Conservation (phyloP, 148 eudicot genomes). For the Heliosperma pusillum region DNA sequence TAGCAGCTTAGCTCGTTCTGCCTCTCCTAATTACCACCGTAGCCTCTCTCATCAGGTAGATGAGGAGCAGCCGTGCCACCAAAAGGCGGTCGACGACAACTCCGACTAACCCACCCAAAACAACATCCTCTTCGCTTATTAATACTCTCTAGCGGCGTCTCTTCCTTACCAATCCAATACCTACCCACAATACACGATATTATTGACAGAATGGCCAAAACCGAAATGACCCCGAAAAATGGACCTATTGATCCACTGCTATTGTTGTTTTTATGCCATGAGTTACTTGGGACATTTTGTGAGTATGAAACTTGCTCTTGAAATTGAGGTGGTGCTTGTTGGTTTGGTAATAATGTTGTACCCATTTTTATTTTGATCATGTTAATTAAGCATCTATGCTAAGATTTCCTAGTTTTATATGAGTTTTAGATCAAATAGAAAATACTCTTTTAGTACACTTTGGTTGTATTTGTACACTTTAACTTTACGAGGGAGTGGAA, state of each 20-base stretch:
- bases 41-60: constrained; percentile 25
- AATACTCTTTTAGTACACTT: neutral
- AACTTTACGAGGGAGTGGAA: constrained; percentile 17
- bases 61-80: constrained; percentile 7
- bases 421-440: neutral
- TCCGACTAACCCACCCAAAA: constrained; percentile 20
- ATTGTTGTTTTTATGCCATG: constrained; percentile 17
- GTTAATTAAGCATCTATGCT: neutral
- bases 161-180: constrained; percentile 26
- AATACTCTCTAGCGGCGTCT: constrained; percentile 34
- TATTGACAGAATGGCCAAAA: constrained; percentile 23
- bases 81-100: constrained; percentile 8
- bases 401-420: neutral
- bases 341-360: constrained; percentile 20
- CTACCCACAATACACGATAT: constrained; percentile 33
- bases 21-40: constrained; percentile 10
- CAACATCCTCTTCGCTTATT: constrained; percentile 27
- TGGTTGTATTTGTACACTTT: neutral
- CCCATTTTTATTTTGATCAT: constrained; percentile 6
- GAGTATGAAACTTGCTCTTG: constrained; percentile 21
- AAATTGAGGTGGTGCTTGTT: constrained; percentile 18
- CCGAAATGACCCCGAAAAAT: constrained; percentile 31
- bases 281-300: constrained; percentile 21
- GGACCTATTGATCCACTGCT: constrained; percentile 31
- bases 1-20: neutral